A percentile compares a stretch with the other conserved stretches of the same genome.
Evolutionary conservation across 176 grass and related monocot genomes (phyloP).

Genomic region (Aegilops tauschii): DNA sequence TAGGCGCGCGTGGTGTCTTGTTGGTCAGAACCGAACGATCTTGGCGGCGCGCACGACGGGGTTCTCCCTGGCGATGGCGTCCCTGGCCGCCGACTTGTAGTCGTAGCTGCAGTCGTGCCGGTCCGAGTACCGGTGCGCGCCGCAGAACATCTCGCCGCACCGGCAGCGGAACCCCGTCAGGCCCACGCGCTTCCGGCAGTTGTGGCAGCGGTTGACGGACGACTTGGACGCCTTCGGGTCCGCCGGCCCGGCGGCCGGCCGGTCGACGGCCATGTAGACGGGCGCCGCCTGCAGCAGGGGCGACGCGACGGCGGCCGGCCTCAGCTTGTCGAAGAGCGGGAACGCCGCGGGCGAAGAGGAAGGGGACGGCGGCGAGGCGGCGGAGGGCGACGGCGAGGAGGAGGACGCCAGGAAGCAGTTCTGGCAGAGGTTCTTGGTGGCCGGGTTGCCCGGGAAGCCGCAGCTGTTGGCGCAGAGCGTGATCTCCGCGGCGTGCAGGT

Average conservation of each 20-base stretch:
- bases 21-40: conserved; percentile 71
- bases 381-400: background rate
- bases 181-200: conserved; percentile 75
- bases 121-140: conserved; percentile 92
- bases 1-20: background rate
- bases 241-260: background rate
- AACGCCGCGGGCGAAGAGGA: background rate
- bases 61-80: conserved; percentile 83
- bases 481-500: conserved; percentile 64
- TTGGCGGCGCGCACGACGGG: conserved; percentile 90
- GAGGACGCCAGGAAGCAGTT: conserved; percentile 57
- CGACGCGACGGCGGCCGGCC: background rate
- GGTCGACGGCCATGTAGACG: conserved; percentile 16
- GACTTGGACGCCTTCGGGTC: conserved; percentile 26
- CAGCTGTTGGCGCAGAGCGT: conserved; percentile 96
- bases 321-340: conserved; percentile 25
- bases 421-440: conserved; percentile 77
- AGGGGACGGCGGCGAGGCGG: background rate
- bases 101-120: conserved; percentile 80
- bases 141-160: conserved; percentile 88
- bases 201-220: conserved; percentile 70
- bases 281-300: background rate
- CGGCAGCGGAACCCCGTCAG: conserved; percentile 85
- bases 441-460: conserved; percentile 72
- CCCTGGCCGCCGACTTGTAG: conserved; percentile 69